Evolutionary conservation across 2,329 filamentous ascomycete species (phyloP).

Genomic region (Nannizziopsis barbatae): DNA sequence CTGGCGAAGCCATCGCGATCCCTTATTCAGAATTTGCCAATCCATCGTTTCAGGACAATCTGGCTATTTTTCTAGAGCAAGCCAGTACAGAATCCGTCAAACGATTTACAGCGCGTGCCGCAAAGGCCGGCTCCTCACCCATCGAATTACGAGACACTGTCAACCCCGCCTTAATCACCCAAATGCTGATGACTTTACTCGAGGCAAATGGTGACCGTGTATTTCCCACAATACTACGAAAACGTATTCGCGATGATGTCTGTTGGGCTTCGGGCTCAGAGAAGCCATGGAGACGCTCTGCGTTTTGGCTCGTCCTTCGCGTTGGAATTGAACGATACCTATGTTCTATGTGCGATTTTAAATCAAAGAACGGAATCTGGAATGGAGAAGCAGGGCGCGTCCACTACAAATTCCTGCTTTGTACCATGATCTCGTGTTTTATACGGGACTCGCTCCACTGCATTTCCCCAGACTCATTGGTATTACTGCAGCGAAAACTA

Average conservation of each 20-base stretch:
- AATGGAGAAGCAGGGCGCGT: conserved; percentile 32
- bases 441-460: conserved; percentile 31
- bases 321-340: conserved; percentile 48
- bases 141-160: conserved; percentile 49
- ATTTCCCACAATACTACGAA: conserved; percentile 36
- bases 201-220: conserved; percentile 41
- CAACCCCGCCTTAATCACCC: conserved; percentile 47
- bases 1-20: conserved; percentile 43
- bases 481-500: conserved; percentile 43
- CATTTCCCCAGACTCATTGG: conserved; percentile 27
- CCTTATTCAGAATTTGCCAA: conserved; percentile 32
- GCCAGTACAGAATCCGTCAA: conserved; percentile 45
- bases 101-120: conserved; percentile 40
- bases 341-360: conserved; percentile 12
- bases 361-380: conserved; percentile 14
- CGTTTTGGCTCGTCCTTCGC: conserved; percentile 52
- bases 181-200: conserved; percentile 51
- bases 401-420: conserved; percentile 50
- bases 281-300: conserved; percentile 51
- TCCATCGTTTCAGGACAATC: conserved; percentile 35
- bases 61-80: conserved; percentile 47
- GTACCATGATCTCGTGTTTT: conserved; percentile 37
- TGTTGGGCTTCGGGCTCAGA: conserved; percentile 36
- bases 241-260: conserved; percentile 54
- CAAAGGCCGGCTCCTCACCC: conserved; percentile 42